These are phyloP conservation scores for Stipa capillata DNA, from an alignment of 176 grass and related monocot genomes.

Conservation along the genomic window DNA sequence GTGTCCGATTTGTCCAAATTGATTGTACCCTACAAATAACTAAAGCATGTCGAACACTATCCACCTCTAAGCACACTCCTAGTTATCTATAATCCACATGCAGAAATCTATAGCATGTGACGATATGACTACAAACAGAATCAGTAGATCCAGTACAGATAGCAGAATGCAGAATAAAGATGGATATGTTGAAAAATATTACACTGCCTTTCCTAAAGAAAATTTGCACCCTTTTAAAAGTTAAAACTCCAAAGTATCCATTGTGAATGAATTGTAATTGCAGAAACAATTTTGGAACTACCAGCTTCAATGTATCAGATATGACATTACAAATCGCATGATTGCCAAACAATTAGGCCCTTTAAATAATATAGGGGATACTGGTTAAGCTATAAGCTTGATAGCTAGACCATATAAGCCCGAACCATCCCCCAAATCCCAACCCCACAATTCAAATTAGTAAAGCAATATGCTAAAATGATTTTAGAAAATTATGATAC, in stretches of 20 bases:
- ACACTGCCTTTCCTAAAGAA: not conserved
- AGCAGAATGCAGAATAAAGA: not conserved
- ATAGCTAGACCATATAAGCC: not conserved
- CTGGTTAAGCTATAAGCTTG: not conserved
- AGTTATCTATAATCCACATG: not conserved
- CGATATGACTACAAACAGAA: not conserved
- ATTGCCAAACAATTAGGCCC: not conserved
- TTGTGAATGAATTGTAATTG: not conserved
- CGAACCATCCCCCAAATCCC: not conserved
- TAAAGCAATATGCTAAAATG: not conserved
- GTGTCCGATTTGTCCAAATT: not conserved
- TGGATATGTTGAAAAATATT: not conserved
- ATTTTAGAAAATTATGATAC: not conserved
- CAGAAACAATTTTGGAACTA: not conserved
- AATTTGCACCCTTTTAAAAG: not conserved
- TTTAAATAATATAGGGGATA: not conserved
- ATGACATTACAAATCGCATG: not conserved
- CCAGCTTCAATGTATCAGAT: not conserved
- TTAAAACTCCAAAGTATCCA: not conserved
- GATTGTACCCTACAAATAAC: not conserved
- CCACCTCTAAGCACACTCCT: not conserved
- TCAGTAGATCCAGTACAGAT: not conserved
- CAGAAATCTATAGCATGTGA: not conserved
- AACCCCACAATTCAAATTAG: not conserved
- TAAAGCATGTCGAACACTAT: not conserved